Evolutionary conservation across 1,139 yeast species (phyloP).

Genomic region (Sugiyamaella neomexicana): DNA sequence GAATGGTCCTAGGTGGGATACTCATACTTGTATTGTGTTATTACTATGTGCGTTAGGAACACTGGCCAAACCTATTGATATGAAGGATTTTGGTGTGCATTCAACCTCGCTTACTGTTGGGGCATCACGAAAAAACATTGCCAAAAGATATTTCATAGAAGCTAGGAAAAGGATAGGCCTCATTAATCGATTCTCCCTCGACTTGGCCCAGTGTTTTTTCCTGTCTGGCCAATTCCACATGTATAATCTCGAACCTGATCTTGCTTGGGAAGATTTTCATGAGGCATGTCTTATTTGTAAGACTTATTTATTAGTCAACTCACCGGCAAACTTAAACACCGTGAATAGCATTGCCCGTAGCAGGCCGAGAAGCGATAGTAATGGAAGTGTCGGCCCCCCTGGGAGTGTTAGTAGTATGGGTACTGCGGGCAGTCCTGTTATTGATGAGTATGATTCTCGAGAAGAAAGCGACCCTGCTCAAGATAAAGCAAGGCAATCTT

Average conservation of each 20-base stretch:
- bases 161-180: conserved; percentile 26
- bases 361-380: conserved; percentile 14
- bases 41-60: conserved; percentile 25
- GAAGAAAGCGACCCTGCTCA: conserved; percentile 14
- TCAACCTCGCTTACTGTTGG: conserved; percentile 21
- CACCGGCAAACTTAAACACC: conserved; percentile 6
- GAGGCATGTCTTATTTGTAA: conserved; percentile 27
- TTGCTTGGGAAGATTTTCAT: conserved; percentile 27
- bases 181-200: conserved; percentile 21
- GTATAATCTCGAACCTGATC: conserved; percentile 26
- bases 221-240: conserved; percentile 25
- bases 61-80: conserved; percentile 22
- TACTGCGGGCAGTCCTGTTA: conserved; percentile 11
- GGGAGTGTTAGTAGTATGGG: conserved; percentile 12
- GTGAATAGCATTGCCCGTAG: conserved; percentile 15
- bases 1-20: conserved; percentile 24
- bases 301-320: conserved; percentile 21
- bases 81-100: conserved; percentile 22
- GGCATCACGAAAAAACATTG: conserved; percentile 15
- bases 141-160: conserved; percentile 25
- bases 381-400: conserved; percentile 5
- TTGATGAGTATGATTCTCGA: conserved; percentile 7
- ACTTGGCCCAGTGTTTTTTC: conserved; percentile 25
- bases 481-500: conserved; percentile 16
- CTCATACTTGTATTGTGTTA: conserved; percentile 24